Conservation (phyloP, 495 filamentous ascomycete species). For the Neurospora sp. region DNA sequence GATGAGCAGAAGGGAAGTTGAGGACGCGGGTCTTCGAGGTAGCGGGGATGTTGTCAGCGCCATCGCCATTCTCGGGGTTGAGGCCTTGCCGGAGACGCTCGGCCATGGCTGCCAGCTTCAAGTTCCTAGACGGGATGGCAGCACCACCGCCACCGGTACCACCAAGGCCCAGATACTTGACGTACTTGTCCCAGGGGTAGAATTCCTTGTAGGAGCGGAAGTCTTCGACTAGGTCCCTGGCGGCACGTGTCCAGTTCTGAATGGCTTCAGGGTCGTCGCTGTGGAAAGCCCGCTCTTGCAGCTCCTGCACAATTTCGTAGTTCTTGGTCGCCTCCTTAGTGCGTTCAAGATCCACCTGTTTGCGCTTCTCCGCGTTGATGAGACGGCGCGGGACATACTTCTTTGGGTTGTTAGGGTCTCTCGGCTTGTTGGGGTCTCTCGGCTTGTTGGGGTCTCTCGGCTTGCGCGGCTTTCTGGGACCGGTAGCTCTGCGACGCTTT, state of each 20-base stretch:
- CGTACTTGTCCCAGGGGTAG: constrained; percentile 63
- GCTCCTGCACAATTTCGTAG: constrained; percentile 43
- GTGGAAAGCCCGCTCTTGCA: constrained; percentile 38
- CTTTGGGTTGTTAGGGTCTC: constrained; percentile 15
- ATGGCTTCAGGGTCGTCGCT: constrained; percentile 42
- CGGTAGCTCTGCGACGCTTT: constrained; percentile 7
- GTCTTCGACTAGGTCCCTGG: constrained; percentile 63
- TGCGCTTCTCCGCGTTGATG: constrained; percentile 24
- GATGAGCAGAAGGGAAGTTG: constrained; percentile 52
- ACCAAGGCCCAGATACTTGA: constrained; percentile 58
- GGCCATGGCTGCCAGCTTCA: constrained; percentile 63
- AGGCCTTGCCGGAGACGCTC: constrained; percentile 47
- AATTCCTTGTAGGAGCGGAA: constrained; percentile 69
- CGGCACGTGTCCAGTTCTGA: constrained; percentile 62
- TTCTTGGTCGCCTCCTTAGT: constrained; percentile 47
- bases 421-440: constrained; percentile 6
- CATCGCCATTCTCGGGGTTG: constrained; percentile 20
- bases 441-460: constrained; percentile 11
- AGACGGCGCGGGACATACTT: constrained; percentile 26
- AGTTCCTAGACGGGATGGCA: constrained; percentile 37
- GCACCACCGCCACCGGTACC: constrained; percentile 35
- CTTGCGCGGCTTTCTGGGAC: constrained; percentile 11
- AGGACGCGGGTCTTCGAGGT: background rate
- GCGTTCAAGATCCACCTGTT: constrained; percentile 30
- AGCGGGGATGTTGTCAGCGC: background rate